A percentile compares a stretch with the other conserved stretches of the same genome.
Conservation (phyloP, 139 green algal genomes). For the Coccomyxa sp. region DNA sequence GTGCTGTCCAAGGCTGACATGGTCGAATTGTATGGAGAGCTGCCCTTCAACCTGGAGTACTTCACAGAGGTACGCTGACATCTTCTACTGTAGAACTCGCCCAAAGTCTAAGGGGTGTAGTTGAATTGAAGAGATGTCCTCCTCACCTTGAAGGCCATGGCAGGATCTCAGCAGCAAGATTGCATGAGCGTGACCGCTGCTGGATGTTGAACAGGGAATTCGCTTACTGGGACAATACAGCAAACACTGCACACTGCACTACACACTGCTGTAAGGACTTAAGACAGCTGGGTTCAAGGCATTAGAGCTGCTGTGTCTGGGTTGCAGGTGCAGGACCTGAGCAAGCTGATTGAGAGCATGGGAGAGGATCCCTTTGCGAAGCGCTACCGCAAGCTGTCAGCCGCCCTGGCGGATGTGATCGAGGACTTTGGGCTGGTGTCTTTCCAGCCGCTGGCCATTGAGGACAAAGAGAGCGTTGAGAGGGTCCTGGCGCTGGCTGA, state of each 20-base stretch:
- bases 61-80: conserved; percentile 67
- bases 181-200: too few species aligned
- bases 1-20: conserved; percentile 85
- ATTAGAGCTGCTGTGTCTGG: neutral
- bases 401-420: conserved; percentile 68
- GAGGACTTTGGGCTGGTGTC: conserved; percentile 86
- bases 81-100: too few species aligned
- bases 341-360: conserved; percentile 30
- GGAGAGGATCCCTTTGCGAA: conserved; percentile 3
- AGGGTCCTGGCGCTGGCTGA: conserved; percentile 57
- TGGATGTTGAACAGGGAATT: too few species aligned
- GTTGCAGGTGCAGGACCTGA: conserved; percentile 73
- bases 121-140: too few species aligned
- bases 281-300: too few species aligned
- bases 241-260: too few species aligned
- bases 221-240: too few species aligned
- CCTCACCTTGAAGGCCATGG: too few species aligned
- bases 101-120: too few species aligned
- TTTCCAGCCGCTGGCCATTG: conserved; percentile 82
- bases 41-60: conserved; percentile 86
- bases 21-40: conserved; percentile 80
- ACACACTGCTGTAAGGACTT: too few species aligned
- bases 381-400: conserved; percentile 60
- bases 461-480: conserved; percentile 61
- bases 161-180: too few species aligned